Evolutionary conservation across 306 rosid species (phyloP), one percentile per base, ranked within the genome.

Genomic region (Prunus dulcis): DNA sequence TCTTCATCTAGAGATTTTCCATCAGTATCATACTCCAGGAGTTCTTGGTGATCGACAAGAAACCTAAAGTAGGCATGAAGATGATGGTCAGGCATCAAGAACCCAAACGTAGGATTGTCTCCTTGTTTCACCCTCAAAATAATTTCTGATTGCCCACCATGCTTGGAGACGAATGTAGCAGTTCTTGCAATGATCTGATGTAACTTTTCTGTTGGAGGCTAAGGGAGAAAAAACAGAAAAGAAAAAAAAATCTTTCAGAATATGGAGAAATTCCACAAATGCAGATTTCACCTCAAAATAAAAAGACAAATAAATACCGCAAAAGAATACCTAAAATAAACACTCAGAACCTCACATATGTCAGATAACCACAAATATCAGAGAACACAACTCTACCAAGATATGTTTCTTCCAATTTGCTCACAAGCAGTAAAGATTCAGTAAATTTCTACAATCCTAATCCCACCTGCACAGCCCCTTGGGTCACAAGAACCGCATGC

Each of bases 91-190:
- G 94, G 98, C 93, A 93, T 90, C 89, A 93, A 87, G 83, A 93
- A 93, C 74, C 98, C 98, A 85, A 93, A 90, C 55, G 84, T 80
- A 62, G 98, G 96, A 83, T 90, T 93, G 84, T 90, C 94, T 78
- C 98, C 98, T 57, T 90, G 98, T 80, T 90, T 93, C 80, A 93
- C 98, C 84, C 98, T 87, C 87, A 93, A 82, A 81, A 93, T 82
- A 73, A 93, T 90, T 83, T 93, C 98, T 18, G 98, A 87, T 74
- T 93, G 98, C 74, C 90, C 87, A 28, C 98, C 98, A 75, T 93
- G 87, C 64, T 85, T 86, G 77, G 90, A 82, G 57, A 93, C 98
- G 79, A 90, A 93, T 47, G 28, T 63, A 52, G 97, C 96, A 23
- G 94, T 93, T 82, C 93, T 87, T 68, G 93, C 87, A 80, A 93